Evolutionary conservation across 805 yeast genomes (phyloP), one percentile per base, ranked within the genome.

Genomic region (Hanseniaspora clermontiae): DNA sequence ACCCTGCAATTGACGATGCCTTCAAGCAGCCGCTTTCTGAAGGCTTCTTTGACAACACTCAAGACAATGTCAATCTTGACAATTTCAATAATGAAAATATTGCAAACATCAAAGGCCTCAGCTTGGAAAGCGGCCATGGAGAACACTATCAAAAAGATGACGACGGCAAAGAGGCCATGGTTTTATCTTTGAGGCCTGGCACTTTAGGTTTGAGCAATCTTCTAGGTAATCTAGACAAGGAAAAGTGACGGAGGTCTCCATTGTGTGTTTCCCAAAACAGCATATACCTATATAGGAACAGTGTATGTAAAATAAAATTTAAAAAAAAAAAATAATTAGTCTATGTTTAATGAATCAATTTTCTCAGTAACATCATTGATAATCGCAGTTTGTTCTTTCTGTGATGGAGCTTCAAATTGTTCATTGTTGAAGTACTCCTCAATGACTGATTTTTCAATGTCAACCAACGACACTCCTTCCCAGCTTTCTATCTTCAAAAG

Each of bases 131-230:
- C 15, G 12, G 11, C 6, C 45, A 42, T 14, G 17, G 11, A 24
- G 14, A 12, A 12, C 8, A 24, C 6, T 10, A 12, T 45, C 36
- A 31, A 19, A 17, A 45, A 29, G 27, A 45, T 14, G 38, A n/a
- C 2, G 49, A 39, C 4, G 40, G 46, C 2, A 46, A 53, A 29
- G 39, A 45, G 24, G 57, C 57, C 6, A n/a, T 46, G 43, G 47
- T 53, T 29, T 53, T 53, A 14, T 46, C 57, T n/a, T 39, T 53
- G 20, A 53, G 57, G 39, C 57, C 51, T 11, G 51, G 40, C 6
- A 32, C 37, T 5, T 27, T 53, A 12, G 51, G 57, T 24, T 39
- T 53, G 19, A 45, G 49, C 32, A 31, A 53, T 32, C 17, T 53
- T 20, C 17, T 53, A 15, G 57, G 43, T 1, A 52, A 24, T 24